Evolutionary conservation across 441 rosid genomes (phyloP).

Genomic region (Mallotus repandus): DNA sequence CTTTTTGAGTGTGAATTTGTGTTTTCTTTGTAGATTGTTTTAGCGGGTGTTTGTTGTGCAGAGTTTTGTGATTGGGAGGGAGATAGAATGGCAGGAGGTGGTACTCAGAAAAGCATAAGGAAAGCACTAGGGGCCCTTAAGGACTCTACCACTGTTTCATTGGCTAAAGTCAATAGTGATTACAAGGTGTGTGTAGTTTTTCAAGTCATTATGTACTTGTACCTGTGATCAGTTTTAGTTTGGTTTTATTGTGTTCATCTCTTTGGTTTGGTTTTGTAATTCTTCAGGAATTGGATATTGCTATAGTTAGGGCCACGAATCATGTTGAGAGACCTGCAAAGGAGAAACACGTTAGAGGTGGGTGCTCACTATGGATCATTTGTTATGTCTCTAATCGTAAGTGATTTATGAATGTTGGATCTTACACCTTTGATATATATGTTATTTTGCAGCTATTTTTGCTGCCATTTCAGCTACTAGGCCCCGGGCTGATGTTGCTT

Average conservation of each 20-base stretch:
- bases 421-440: slow-evolving; percentile 15
- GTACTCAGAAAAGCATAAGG: slow-evolving; percentile 85
- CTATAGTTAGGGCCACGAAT: slow-evolving; percentile 90
- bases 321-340: slow-evolving; percentile 89
- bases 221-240: not conserved
- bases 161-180: slow-evolving; percentile 96
- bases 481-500: slow-evolving; percentile 98
- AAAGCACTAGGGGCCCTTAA: slow-evolving; percentile 97
- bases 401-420: not conserved
- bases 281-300: slow-evolving; percentile 82
- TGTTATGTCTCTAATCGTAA: too few species aligned
- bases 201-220: not conserved
- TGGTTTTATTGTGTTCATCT: slow-evolving; percentile 14
- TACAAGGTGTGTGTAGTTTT: slow-evolving; percentile 58
- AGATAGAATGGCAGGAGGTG: slow-evolving; percentile 79
- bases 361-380: too few species aligned
- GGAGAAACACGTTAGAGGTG: slow-evolving; percentile 80
- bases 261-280: not conserved
- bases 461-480: slow-evolving; percentile 90
- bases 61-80: slow-evolving; percentile 43
- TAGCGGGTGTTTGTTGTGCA: slow-evolving; percentile 29
- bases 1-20: not conserved
- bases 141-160: slow-evolving; percentile 92
- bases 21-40: not conserved
- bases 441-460: slow-evolving; percentile 70